A percentile compares a stretch with the other conserved stretches of the same genome.
Evolutionary conservation across 2,329 filamentous ascomycete genomes (phyloP).

Genomic region (Chrysoporthe deuterocubensis): DNA sequence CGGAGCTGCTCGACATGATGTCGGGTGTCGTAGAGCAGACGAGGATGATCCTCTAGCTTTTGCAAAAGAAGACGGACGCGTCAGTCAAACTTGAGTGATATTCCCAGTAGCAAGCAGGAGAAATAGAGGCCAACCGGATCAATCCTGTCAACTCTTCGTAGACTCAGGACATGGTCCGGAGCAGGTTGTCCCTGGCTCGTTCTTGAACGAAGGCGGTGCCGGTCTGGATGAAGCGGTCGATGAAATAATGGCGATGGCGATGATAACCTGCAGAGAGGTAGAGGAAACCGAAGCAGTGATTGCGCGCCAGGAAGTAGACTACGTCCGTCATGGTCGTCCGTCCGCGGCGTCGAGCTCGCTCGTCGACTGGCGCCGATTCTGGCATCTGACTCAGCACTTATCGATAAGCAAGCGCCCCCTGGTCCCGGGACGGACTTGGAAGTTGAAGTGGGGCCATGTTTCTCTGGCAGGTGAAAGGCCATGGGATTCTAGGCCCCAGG

Average conservation of each 20-base stretch:
- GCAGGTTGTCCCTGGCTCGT: constrained; percentile 6
- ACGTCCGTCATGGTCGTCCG: background rate
- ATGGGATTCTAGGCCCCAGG: constrained; percentile 5
- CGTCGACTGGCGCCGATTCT: background rate
- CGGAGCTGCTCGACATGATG: constrained; percentile 63
- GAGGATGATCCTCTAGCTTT: constrained; percentile 29
- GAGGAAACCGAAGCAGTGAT: background rate
- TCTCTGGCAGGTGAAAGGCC: constrained; percentile 11
- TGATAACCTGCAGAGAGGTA: background rate
- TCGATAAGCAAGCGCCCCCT: constrained; percentile 10
- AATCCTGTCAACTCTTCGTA: constrained; percentile 35
- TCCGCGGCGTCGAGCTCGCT: background rate
- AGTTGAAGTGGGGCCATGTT: constrained; percentile 9
- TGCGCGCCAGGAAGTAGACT: background rate
- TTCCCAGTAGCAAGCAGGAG: constrained; percentile 27
- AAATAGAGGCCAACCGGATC: constrained; percentile 37
- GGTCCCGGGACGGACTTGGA: background rate
- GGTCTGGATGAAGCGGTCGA: background rate
- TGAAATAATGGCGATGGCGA: background rate
- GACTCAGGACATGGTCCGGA: constrained; percentile 33
- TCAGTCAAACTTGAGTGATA: constrained; percentile 30
- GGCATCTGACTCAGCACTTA: constrained; percentile 12
- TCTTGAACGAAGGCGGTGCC: background rate
- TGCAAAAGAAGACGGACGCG: constrained; percentile 15
- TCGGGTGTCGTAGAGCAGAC: constrained; percentile 12